Base-by-base conservation (phyloP, 2,329 filamentous ascomycete genomes). In the Penicillium sp. region DNA sequence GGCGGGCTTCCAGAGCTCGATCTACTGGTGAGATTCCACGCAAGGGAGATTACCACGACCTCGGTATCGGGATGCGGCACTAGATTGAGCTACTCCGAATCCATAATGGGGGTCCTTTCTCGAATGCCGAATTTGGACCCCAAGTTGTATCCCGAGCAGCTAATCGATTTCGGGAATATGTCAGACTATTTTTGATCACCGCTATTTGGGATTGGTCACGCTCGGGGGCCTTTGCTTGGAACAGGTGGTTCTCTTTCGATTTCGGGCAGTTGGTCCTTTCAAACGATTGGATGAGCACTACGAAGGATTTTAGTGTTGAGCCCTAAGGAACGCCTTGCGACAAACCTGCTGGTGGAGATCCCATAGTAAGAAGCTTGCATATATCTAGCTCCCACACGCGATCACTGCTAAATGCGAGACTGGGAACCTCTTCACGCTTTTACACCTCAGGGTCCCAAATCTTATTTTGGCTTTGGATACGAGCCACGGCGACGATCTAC, bases 401-500 rank as follows among this genome's bases (percentile, higher is more conserved):
- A 39, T 22, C 22, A 13, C 3, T 22, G 10, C 7, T 32, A 29
- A 10, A 22, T n/a, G 42, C 13, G 40, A 43, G 22, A 50, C 7
- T 24, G 4, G 11, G 34, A 29, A 21, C 14, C 7, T 5, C 42
- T 43, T 44, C 9, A 18, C 13, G 22, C 40, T 21, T n/a, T 14
- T 34, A 18, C 27, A 24, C 32, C 32, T 13, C 18, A 50, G 8
- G 8, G 14, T n/a, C 43, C 34, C 39, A 42, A 38, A 11, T 29
- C 36, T 43, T 46, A 40, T 47, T 50, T 32, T 57, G 27, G 34
- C 40, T 40, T 38, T 46, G 29, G 47, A 57, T 59, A 55, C 58
- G 58, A 57, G 42, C 47, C n/a, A n/a, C 38, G 22, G 16, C 32
- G 47, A 53, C 49, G 57, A 53, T 47, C 55, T 43, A 50, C 55